A percentile compares a stretch with the other conserved stretches of the same genome.
These are phyloP conservation scores for Mycena citricolor DNA, from an alignment of 1,284 basidiomycete genomes.

Conservation along the genomic window DNA sequence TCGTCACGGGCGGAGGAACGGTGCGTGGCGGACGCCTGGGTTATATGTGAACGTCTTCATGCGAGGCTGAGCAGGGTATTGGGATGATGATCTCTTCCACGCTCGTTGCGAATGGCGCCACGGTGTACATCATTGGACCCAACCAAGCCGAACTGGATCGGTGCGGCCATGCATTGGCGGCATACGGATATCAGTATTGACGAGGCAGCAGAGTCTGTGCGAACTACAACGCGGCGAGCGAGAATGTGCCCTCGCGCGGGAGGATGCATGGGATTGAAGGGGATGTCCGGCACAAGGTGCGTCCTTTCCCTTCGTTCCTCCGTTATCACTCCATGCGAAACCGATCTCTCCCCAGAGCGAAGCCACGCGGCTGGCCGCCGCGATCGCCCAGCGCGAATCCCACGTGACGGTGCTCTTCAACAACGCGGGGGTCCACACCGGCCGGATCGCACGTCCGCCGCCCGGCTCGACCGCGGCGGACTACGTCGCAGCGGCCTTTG, in stretches of 20 bases:
- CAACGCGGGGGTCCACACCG: constrained; percentile 33
- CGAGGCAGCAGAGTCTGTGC: constrained; percentile 9
- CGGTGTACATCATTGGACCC: constrained; percentile 48
- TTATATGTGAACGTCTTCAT: too few relatives aligned
- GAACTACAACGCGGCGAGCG: constrained; percentile 28
- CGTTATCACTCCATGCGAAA: neutral
- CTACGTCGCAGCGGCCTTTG: constrained; percentile 41
- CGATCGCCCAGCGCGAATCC: constrained; percentile 39
- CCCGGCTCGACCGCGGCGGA: constrained; percentile 35
- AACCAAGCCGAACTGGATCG: constrained; percentile 44
- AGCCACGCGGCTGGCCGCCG: constrained; percentile 44
- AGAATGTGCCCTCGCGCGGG: constrained; percentile 33
- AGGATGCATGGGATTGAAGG: constrained; percentile 44
- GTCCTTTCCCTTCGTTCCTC: neutral
- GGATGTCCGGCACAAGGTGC: constrained; percentile 47
- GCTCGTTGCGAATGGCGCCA: constrained; percentile 49
- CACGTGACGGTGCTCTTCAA: constrained; percentile 45
- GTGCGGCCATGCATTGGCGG: constrained; percentile 19
- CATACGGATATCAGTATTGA: neutral
- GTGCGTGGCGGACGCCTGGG: constrained; percentile 24
- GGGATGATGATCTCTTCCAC: constrained; percentile 49
- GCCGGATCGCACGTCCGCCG: constrained; percentile 30
- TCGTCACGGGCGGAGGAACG: constrained; percentile 49
- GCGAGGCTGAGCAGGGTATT: constrained; percentile 38
- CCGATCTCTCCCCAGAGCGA: constrained; percentile 27